These are phyloP conservation scores for Microstegium vimineum DNA, from an alignment of 176 grass and related monocot genomes.

Conservation along the genomic window DNA sequence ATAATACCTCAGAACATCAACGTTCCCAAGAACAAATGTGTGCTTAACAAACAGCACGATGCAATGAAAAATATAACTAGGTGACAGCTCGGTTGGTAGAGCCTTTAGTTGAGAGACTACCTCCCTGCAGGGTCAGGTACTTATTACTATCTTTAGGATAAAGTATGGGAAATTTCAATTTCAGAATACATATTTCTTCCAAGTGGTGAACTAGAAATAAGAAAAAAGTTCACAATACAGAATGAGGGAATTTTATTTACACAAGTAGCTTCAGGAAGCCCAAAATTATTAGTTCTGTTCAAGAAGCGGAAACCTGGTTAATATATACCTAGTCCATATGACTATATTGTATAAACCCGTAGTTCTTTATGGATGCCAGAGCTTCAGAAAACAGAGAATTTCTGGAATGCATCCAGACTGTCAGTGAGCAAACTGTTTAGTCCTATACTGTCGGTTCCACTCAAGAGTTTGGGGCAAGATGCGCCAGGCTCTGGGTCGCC, in stretches of 20 bases:
- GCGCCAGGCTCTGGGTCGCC: conserved; percentile 11
- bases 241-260: conserved; percentile 25
- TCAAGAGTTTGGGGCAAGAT: conserved; percentile 54
- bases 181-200: background rate
- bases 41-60: background rate
- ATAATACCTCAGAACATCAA: background rate
- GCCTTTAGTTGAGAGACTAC: background rate
- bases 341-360: background rate
- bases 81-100: background rate
- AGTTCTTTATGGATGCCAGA: background rate
- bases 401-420: conserved; percentile 82
- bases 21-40: background rate
- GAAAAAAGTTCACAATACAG: background rate
- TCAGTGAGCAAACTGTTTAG: conserved; percentile 50
- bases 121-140: background rate
- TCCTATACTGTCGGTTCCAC: conserved; percentile 52
- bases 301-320: conserved; percentile 2
- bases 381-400: conserved; percentile 65
- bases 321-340: background rate
- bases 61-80: background rate
- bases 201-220: background rate
- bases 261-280: background rate
- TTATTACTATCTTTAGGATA: background rate
- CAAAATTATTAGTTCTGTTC: background rate
- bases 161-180: background rate